A percentile compares a stretch with the other conserved stretches of the same genome.
These are phyloP conservation scores for Cyclotella kingstonii DNA, from an alignment of 108 stramenopile species.

Conservation along the genomic window DNA sequence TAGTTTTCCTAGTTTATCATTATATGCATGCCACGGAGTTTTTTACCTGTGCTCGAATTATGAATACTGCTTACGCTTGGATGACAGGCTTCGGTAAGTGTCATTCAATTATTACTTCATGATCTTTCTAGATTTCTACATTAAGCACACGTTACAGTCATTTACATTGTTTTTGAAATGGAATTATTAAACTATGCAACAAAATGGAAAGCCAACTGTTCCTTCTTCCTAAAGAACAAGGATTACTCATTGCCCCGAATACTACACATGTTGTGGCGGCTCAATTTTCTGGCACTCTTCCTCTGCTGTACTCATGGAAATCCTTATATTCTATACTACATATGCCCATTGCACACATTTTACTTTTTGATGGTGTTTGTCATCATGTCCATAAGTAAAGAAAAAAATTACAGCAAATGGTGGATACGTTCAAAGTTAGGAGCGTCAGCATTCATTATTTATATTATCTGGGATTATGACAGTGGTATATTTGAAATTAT, in stretches of 20 bases:
- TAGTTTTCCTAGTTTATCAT: slow-evolving; percentile 96
- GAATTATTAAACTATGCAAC: not conserved
- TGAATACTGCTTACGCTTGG: slow-evolving; percentile 99
- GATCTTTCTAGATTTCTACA: too few relatives aligned
- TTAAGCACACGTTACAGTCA: too few relatives aligned
- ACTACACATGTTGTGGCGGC: slow-evolving; percentile 95
- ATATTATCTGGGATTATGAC: slow-evolving; percentile 86
- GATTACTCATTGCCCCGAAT: slow-evolving; percentile 92
- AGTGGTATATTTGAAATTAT: slow-evolving; percentile 69
- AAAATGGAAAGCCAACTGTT: slow-evolving; percentile 69
- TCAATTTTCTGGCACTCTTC: slow-evolving; percentile 95
- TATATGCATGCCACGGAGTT: slow-evolving; percentile 95
- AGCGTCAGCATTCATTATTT: slow-evolving; percentile 78
- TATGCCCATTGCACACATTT: slow-evolving; percentile 97
- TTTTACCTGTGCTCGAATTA: slow-evolving; percentile 94
- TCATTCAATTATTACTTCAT: too few relatives aligned
- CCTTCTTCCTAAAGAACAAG: slow-evolving; percentile 90
- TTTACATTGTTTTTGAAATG: too few relatives aligned
- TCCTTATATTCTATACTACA: slow-evolving; percentile 97
- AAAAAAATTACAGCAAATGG: slow-evolving; percentile 84
- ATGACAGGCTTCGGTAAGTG: slow-evolving; percentile 94
- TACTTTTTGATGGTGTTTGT: slow-evolving; percentile 95
- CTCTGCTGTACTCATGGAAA: slow-evolving; percentile 91
- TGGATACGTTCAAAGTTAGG: slow-evolving; percentile 88
- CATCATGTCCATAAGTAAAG: slow-evolving; percentile 76